Evolutionary conservation across 768 basidiomycete genomes (phyloP).

Genomic region (Ramaria sp.): DNA sequence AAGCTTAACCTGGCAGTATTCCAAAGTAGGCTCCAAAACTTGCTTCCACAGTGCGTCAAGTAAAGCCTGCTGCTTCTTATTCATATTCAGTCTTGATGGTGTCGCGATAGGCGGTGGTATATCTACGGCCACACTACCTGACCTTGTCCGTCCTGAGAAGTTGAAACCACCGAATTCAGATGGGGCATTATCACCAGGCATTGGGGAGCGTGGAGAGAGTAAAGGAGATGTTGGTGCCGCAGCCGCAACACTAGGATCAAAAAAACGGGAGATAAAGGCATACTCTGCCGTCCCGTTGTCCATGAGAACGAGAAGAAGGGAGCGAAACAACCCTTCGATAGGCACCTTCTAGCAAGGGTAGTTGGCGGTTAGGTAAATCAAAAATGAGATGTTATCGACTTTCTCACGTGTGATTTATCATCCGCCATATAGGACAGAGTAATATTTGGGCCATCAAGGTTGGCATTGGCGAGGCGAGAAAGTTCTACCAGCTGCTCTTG

Average conservation of each 20-base stretch:
- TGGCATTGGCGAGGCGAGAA: slow-evolving; percentile 53
- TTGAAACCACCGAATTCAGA: neutral
- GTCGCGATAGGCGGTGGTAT: neutral
- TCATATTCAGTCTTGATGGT: neutral
- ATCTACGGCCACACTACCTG: neutral
- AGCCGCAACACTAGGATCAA: slow-evolving; percentile 29
- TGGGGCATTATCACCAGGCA: neutral
- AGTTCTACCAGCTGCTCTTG: slow-evolving; percentile 29
- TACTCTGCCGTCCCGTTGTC: slow-evolving; percentile 94
- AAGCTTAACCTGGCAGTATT: slow-evolving; percentile 61
- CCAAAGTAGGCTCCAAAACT: slow-evolving; percentile 82
- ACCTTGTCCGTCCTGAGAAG: neutral
- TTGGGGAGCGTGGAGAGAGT: slow-evolving; percentile 23
- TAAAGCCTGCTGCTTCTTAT: slow-evolving; percentile 50
- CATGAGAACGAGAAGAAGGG: slow-evolving; percentile 80
- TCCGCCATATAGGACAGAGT: slow-evolving; percentile 84
- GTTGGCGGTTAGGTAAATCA: neutral
- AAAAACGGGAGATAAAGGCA: slow-evolving; percentile 78
- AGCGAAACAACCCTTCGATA: slow-evolving; percentile 75
- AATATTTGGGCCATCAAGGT: slow-evolving; percentile 70
- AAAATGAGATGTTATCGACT: neutral
- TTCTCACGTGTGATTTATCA: slow-evolving; percentile 71
- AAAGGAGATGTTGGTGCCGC: slow-evolving; percentile 25
- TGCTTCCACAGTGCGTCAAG: slow-evolving; percentile 78
- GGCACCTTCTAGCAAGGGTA: slow-evolving; percentile 53